Evolutionary conservation across 805 yeast genomes (phyloP), one percentile per base, ranked within the genome.

Genomic region (Wickerhamiella alocasiicola): DNA sequence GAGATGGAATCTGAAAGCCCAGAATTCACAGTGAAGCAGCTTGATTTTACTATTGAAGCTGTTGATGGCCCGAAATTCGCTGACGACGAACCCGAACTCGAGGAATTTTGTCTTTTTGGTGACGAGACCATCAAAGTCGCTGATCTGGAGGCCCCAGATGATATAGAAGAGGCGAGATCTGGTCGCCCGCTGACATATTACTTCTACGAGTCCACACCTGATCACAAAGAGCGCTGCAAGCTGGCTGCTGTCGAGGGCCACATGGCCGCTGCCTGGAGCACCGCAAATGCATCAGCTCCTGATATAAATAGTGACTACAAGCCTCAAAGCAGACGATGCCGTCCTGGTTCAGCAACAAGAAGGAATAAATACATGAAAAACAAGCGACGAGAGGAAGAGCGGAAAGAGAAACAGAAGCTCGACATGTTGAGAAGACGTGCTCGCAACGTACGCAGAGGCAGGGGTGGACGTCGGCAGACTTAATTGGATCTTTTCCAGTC

Each of bases 261-360:
- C 5, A 19, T 36, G 12, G 31, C 20, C 2, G 43, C 38, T 15
- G 24, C 26, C 6, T 39, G 42, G 31, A 24, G 35, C 9, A 13
- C 15, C 13, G 31, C 18, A n/a, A 26, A 20, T 11, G 32, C 20
- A 4, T 45, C 48, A 2, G 55, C 55, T 0, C 45, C 44, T 9
- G 55, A 52, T 31, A 39, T 52, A 6, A 52, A 52, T 20, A 43
- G 38, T 1, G 42, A 30, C 28, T 52, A 28, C 31, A 29, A 16
- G 9, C 38, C 45, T 19, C 28, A 21, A 18, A 31, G 25, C 23
- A 35, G 43, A 16, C 41, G 26, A 15, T 50, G 51, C 35, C 44
- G 55, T n/a, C 55, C 54, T 5, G 53, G 55, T 12, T 44, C 43
- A 32, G 25, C 21, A 5, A 52, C 55, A 18, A 45, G 55, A 1